These are phyloP conservation scores for Panaeolus papilionaceus DNA, from an alignment of 768 basidiomycete genomes.

Conservation along the genomic window DNA sequence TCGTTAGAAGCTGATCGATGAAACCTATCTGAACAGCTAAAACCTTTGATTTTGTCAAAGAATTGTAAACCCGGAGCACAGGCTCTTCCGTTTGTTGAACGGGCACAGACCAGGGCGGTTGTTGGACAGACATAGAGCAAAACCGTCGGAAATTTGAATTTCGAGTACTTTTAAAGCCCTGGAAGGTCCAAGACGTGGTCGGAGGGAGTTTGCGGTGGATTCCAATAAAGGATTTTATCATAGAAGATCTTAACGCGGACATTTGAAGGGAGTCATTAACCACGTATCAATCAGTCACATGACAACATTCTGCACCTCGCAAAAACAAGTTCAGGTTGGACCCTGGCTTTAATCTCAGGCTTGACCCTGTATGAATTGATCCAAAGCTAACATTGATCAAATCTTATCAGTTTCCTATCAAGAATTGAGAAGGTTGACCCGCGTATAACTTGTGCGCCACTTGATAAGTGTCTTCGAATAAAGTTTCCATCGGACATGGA, in stretches of 20 bases:
- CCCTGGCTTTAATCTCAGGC: not conserved
- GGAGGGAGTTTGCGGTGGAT: constrained; percentile 27
- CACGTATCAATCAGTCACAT: constrained; percentile 27
- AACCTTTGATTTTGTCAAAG: constrained; percentile 91
- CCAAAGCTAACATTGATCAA: too few species aligned
- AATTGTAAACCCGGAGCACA: constrained; percentile 87
- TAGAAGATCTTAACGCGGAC: constrained; percentile 22
- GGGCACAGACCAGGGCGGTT: constrained; percentile 64
- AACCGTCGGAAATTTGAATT: constrained; percentile 18
- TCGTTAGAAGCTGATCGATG: constrained; percentile 23
- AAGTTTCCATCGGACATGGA: too few species aligned
- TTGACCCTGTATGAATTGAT: too few species aligned
- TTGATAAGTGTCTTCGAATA: too few species aligned
- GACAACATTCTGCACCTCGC: constrained; percentile 5
- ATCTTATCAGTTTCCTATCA: too few species aligned
- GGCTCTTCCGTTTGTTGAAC: constrained; percentile 56
- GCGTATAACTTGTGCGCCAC: too few species aligned
- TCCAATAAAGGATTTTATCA: constrained; percentile 33
- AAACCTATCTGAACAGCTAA: constrained; percentile 24
- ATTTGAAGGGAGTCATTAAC: constrained; percentile 24
- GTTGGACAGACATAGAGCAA: constrained; percentile 59
- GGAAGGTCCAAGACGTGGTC: constrained; percentile 14
- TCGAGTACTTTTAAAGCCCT: not conserved
- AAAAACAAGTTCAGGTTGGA: not conserved
- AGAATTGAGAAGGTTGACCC: too few species aligned